Base-by-base conservation (phyloP, 805 yeast species). In the Dipodascopsis uninucleata region DNA sequence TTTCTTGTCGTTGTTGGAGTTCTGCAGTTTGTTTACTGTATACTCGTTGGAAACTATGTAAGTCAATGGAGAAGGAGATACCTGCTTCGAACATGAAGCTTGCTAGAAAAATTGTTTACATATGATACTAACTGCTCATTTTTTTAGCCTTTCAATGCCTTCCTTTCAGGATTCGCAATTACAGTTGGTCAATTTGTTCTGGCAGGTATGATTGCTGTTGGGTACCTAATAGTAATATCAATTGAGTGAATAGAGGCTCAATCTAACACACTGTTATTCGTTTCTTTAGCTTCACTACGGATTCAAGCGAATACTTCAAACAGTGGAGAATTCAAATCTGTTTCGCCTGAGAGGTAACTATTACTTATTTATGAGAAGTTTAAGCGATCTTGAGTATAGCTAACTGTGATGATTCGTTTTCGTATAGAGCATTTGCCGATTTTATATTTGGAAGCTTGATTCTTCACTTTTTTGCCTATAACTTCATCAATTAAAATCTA, bases 131-230 rank as follows among this genome's bases (percentile, higher is more conserved):
- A 25, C 28, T 16, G 32, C 6, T 20, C 17, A 23, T 23, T 10
- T 12, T 23, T 39, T 5, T 39, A 66, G 76, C 99, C 99, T 14
- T 93, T 93, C 76, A 93, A 93, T 67, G 97, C 96, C 20, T 93
- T 93, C 62, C 73, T 93, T 48, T 90, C 95, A 17, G 97, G 97
- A 1, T 93, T 93, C 62, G 77, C 83, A 43, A 71, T 87, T 18
- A 85, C 97, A 35, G 97, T 93, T 39, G 97, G 95, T 10, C 97
- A 93, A 66, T 93, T 93, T 64, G 97, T 93, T 21, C 75, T 93
- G 52, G 79, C 94, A 9, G 71, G 69, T n/a, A 47, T 56, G 28
- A 52, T n/a, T 5, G 26, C 22, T 26, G 17, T 25, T 8, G 33
- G 29, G n/a, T 20, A 22, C 26, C 32, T 20, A n/a, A 45, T 40